Conservation (phyloP, 345 rosid species). For the Populus tremula region DNA sequence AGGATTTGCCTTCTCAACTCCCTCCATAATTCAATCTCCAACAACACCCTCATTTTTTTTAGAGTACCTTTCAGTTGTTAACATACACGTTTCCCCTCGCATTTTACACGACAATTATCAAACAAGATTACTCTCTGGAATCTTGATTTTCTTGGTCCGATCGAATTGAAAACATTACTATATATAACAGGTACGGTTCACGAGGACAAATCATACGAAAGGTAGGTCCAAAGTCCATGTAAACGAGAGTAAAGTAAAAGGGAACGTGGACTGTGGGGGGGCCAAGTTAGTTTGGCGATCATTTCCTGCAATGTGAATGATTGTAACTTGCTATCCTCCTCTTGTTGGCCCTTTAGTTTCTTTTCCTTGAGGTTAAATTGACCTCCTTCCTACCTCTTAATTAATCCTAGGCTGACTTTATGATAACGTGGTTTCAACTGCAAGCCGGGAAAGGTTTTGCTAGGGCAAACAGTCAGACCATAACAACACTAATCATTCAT, state of each 20-base stretch:
- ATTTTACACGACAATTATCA: not conserved
- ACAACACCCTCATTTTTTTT: not conserved
- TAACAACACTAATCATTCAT: not conserved
- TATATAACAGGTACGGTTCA: not conserved
- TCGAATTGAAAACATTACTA: not conserved
- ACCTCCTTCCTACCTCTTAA: not conserved
- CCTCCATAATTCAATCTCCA: not conserved
- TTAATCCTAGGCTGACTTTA: not conserved
- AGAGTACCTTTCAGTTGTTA: not conserved
- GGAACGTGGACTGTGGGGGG: not conserved
- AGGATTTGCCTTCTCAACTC: not conserved
- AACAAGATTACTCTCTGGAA: too few species aligned
- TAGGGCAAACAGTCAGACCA: not conserved
- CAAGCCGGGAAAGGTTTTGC: not conserved
- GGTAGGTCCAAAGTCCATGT: not conserved
- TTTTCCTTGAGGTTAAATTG: slow-evolving; percentile 14
- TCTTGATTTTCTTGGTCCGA: not conserved
- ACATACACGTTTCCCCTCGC: not conserved
- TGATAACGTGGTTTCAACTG: not conserved
- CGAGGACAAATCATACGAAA: not conserved
- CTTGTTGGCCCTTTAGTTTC: slow-evolving; percentile 5
- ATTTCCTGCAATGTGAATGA: slow-evolving; percentile 14
- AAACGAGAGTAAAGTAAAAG: slow-evolving; percentile 18
- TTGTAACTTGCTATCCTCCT: slow-evolving; percentile 5
- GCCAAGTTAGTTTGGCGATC: slow-evolving; percentile 9